These are phyloP conservation scores for Ustilago xerochloae DNA, from an alignment of 1,284 basidiomycete species.

Conservation along the genomic window DNA sequence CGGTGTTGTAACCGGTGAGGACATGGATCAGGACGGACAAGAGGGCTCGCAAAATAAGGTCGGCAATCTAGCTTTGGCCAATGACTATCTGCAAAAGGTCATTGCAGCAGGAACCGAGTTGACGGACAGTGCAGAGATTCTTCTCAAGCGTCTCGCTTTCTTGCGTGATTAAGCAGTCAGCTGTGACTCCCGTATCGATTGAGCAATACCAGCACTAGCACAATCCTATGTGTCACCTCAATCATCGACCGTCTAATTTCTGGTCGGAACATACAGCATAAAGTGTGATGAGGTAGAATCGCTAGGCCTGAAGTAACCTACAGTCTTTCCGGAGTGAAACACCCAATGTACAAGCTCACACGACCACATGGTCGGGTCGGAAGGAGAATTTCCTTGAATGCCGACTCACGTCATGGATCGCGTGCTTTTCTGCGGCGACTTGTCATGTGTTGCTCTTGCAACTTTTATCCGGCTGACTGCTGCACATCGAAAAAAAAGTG, in stretches of 20 bases:
- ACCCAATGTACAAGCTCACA: no score
- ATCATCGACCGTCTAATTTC: no score
- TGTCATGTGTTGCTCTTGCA: not conserved
- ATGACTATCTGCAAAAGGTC: constrained; percentile 64
- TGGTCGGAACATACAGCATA: no score
- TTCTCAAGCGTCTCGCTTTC: constrained; percentile 59
- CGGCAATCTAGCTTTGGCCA: constrained; percentile 59
- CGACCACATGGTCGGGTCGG: not conserved
- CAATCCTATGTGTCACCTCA: no score
- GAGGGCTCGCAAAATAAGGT: constrained; percentile 9
- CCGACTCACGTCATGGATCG: constrained; percentile 8
- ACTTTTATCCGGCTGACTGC: no score
- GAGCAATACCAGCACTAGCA: not conserved
- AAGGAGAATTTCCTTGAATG: not conserved
- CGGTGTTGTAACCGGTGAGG: constrained; percentile 10
- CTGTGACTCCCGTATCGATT: no score
- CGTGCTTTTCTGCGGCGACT: not conserved
- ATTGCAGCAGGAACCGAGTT: constrained; percentile 62
- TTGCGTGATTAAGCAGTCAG: constrained; percentile 47
- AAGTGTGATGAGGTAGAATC: no score
- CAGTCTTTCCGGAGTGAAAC: no score
- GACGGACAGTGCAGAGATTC: constrained; percentile 60
- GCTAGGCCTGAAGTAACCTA: no score
- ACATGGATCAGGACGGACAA: constrained; percentile 26
- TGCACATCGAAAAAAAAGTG: no score